Base-by-base conservation (phyloP, 2,329 filamentous ascomycete species). In the Remersonia thermophila region DNA sequence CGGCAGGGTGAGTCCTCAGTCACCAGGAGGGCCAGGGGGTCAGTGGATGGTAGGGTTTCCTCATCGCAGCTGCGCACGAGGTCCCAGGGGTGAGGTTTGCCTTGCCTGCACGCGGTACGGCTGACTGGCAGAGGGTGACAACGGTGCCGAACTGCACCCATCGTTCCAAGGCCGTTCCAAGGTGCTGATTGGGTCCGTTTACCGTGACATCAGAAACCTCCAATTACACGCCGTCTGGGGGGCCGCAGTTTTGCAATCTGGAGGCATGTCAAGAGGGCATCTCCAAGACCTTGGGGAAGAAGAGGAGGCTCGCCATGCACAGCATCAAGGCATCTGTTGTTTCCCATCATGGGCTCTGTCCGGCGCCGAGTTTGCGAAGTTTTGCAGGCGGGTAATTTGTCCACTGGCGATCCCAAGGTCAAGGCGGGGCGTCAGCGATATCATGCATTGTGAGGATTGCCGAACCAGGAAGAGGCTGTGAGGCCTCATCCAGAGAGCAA, bases 61-160 rank as follows among this genome's bases (percentile, higher is more conserved):
- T 37, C 42, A 38, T 41, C 46, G 44, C 46, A 48, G 46, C 40
- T 48, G 46, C 46, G 46, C 40, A 39, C 16, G 41, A 42, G 28
- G 37, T 27, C 18, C 18, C 16, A 37, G 39, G 39, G 34, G 32
- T 17, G 33, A 33, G 33, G 38, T 36, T 42, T 34, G 26, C 36
- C 14, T 33, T 41, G 28, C 39, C 40, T 38, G 20, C 20, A 42
- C 42, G 33, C 32, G 27, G 37, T 23, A 33, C 33, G 38, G 42
- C 38, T 45, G 38, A 44, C 27, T 10, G 33, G 34, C 27, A n/a
- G 26, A 34, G 28, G 35, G 11, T 33, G 38, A 37, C 40, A 26
- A 9, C 20, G 32, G 38, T 27, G 43, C 34, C 38, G 35, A 35
- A 37, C 13, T 6, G 15, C 27, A 30, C 34, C 4, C 29, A 11